A percentile compares a stretch with the other conserved stretches of the same genome.
Evolutionary conservation across 345 rosid species (phyloP).

Genomic region (Leavenworthia alabamica): DNA sequence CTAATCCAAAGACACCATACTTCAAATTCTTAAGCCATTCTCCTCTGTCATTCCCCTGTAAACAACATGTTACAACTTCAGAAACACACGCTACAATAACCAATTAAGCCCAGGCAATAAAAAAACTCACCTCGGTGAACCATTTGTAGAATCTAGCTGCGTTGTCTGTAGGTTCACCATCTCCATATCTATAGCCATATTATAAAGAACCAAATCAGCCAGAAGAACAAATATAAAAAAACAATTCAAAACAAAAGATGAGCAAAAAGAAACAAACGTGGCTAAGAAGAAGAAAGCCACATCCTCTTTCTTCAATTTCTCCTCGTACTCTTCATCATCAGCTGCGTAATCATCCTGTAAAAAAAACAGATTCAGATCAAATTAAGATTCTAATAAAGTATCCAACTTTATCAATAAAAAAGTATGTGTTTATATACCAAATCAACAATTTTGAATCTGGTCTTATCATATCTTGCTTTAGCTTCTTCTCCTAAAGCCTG

Average conservation of each 20-base stretch:
- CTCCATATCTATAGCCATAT: conserved; percentile 67
- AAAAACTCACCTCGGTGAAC: conserved; percentile 70
- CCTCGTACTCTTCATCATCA: conserved; percentile 91
- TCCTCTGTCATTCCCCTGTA: conserved; percentile 66
- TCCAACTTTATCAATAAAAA: not conserved
- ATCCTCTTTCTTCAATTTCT: conserved; percentile 79
- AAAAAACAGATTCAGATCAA: not conserved
- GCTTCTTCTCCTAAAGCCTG: conserved; percentile 81
- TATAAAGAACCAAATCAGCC: conserved; percentile 2
- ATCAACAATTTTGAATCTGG: conserved; percentile 71
- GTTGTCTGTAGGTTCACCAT: conserved; percentile 98
- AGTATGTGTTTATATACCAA: conserved; percentile 41
- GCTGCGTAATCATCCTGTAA: conserved; percentile 87
- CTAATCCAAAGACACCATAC: conserved; percentile 90
- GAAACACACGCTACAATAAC: not conserved
- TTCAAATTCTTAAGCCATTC: conserved; percentile 64
- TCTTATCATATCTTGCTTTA: conserved; percentile 75
- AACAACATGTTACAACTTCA: conserved; percentile 19
- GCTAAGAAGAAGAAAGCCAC: conserved; percentile 83
- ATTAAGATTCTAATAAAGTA: conserved; percentile 4
- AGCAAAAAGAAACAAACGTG: conserved; percentile 51
- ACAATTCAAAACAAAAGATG: not conserved
- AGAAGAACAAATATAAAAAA: not conserved
- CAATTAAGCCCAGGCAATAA: not conserved
- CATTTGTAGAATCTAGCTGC: conserved; percentile 99